Conservation (phyloP, 2,329 filamentous ascomycete genomes). For the Fusarium xyrophilum region DNA sequence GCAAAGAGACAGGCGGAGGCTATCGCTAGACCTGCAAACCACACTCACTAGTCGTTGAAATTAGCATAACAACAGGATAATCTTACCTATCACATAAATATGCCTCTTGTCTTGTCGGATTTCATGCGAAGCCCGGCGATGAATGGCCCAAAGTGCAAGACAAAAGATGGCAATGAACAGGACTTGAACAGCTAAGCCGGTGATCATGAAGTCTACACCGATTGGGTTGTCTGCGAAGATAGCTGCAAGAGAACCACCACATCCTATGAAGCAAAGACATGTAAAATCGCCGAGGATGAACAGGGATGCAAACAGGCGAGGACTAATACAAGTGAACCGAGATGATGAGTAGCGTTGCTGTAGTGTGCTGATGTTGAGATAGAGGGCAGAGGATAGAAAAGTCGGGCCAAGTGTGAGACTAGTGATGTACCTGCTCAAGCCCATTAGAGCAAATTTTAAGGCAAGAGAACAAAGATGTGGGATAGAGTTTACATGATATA, state of each 20-base stretch:
- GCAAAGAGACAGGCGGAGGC: not conserved
- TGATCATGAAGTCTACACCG: not conserved
- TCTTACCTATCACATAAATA: not conserved
- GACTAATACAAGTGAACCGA: not conserved
- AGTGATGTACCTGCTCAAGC: not conserved
- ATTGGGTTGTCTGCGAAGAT: not conserved
- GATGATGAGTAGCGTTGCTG: not conserved
- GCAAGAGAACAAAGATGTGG: no score
- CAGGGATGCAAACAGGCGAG: rapidly evolving
- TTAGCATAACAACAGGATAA: rapidly evolving
- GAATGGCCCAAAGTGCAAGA: not conserved
- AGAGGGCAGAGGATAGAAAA: not conserved
- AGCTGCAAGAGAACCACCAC: not conserved
- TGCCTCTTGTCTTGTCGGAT: not conserved
- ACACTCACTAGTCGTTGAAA: not conserved
- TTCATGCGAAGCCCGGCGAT: not conserved
- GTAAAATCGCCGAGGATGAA: not conserved
- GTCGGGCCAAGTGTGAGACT: not conserved
- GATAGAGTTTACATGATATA: not conserved
- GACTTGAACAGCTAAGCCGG: not conserved
- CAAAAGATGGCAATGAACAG: not conserved
- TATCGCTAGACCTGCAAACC: not conserved
- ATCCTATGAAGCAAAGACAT: not conserved
- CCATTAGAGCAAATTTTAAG: not conserved
- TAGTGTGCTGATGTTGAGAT: not conserved